Base-by-base conservation (phyloP, 257 asterid genomes). In the Solanum gracilifrons region DNA sequence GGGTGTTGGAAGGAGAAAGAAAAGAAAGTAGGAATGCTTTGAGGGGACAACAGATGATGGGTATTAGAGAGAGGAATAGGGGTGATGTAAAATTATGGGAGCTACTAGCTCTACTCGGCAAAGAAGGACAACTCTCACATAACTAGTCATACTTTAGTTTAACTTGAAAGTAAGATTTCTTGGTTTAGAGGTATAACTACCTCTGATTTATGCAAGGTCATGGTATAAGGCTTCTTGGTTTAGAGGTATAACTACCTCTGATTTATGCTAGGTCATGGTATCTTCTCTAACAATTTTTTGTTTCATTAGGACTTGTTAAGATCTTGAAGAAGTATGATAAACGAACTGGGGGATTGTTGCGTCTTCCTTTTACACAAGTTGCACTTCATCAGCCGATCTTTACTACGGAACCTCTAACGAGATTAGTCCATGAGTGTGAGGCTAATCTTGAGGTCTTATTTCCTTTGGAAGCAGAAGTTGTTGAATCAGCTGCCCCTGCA, bases 281-380 rank as follows among this genome's bases (percentile, higher is more conserved):
- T 77, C 43, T 68, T 64, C 18, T 83, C 25, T 27, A 86, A 76
- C 16, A 51, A 23, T 87, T 16, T 37, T 68, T 66, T 71, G 58
- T 85, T 71, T 23, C 5, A 20, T 73, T 55, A 97, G 99, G 98
- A 48, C 95, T 97, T 35, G 89, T 96, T 21, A 96, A 97, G 92
- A 97, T 97, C 73, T 72, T 97, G 94, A 97, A 97, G 95, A 97
- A 97, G 89, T 96, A 92, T 73, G 99, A 97, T 68, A 97, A 97
- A 90, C 92, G 98, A 86, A 97, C 98, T 0, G 99, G 99, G 18
- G 95, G 90, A 86, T 87, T 92, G 87, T 58, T 97, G 90, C 92
- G 95, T 32, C 89, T 96, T 25, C 98, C 96, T 27, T 97, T 97
- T 39, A 91, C 95, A 4, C 98, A 87, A 87, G 92, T 93, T 33